A percentile compares a stretch with the other conserved stretches of the same genome.
Evolutionary conservation across 1,284 basidiomycete species (phyloP).

Genomic region (Pholiota adiposa): DNA sequence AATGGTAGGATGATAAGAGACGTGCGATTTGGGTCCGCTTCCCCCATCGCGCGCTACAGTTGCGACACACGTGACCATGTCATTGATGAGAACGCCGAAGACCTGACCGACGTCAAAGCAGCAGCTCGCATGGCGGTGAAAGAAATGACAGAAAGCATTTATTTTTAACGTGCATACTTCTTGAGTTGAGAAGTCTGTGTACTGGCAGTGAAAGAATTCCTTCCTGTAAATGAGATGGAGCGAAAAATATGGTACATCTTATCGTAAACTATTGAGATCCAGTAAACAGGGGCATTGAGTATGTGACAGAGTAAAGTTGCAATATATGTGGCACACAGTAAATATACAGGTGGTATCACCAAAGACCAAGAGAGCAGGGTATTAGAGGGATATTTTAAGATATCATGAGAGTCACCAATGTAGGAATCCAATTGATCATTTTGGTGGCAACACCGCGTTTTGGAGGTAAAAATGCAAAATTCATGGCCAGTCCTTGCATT

Average conservation of each 20-base stretch:
- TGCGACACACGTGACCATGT: background rate
- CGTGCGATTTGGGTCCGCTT: background rate
- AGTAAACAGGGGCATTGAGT: background rate
- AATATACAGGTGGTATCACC: background rate
- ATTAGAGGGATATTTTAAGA: slow-evolving; percentile 17
- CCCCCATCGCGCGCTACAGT: background rate
- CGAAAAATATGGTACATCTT: slow-evolving; percentile 2
- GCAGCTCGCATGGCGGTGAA: background rate
- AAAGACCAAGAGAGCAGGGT: slow-evolving; percentile 5
- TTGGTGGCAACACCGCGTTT: slow-evolving; percentile 61
- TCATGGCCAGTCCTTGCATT: slow-evolving; percentile 73
- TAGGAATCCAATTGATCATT: slow-evolving; percentile 76
- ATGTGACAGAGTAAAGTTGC: background rate
- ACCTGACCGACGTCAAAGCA: too few relatives aligned
- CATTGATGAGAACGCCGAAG: background rate
- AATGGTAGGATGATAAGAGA: background rate
- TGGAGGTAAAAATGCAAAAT: slow-evolving; percentile 67
- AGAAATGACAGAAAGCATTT: background rate
- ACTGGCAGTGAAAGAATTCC: background rate
- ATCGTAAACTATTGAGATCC: background rate
- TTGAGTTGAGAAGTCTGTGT: background rate
- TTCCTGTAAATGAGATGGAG: background rate
- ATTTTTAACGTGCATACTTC: background rate
- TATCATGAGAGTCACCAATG: slow-evolving; percentile 48
- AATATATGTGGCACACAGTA: background rate